phyloP scores from a whole-genome alignment of 176 grass and related monocot genomes.

The Carex cristatella region DNA sequence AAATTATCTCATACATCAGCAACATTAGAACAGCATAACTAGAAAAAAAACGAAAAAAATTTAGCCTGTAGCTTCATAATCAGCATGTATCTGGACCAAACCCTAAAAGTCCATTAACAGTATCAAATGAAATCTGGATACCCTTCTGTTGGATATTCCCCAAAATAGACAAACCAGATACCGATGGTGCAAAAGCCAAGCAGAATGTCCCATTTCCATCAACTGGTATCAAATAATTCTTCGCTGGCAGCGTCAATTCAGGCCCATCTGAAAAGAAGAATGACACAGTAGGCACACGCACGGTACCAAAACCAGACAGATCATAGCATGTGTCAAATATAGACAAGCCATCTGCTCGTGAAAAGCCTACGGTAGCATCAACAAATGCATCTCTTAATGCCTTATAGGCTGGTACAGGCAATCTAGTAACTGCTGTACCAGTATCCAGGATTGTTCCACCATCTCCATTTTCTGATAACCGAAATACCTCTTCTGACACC shows the following conservation, averaged over 20 bases:
- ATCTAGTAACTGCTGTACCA: neutral
- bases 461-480: neutral
- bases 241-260: neutral
- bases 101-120: neutral
- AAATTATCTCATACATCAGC: neutral
- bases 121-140: neutral
- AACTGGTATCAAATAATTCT: slow-evolving; percentile 4
- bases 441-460: neutral
- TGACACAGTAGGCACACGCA: neutral
- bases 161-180: neutral
- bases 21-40: neutral
- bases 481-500: neutral
- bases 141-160: slow-evolving; percentile 6
- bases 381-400: too few relatives aligned
- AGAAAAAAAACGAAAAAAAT: neutral
- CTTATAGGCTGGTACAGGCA: too few relatives aligned
- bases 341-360: neutral
- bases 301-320: neutral
- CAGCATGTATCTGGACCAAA: slow-evolving; percentile 4
- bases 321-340: slow-evolving; percentile 5
- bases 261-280: slow-evolving; percentile 1
- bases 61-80: neutral
- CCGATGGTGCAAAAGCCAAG: neutral
- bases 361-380: neutral
- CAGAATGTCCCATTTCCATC: neutral